Evolutionary conservation across 495 filamentous ascomycete genomes (phyloP), one percentile per base, ranked within the genome.

Genomic region (Cercophora sp.): DNA sequence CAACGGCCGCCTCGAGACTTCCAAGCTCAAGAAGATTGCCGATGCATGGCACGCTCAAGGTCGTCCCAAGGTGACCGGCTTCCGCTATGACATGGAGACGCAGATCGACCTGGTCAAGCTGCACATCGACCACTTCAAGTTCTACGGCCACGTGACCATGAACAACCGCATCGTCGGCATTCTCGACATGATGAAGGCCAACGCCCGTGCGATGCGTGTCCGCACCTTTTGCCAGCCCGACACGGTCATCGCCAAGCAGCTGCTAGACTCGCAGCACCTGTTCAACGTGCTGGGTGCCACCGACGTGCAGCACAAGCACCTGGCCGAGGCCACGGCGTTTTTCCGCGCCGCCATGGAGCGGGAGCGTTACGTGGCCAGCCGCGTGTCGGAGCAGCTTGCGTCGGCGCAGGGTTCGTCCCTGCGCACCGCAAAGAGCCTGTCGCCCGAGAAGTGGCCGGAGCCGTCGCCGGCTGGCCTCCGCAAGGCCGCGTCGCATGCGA

Each of bases 41-140:
- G 71, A 75, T 19, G 48, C 34, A 2, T 78, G 72, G 74, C 51
- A 54, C 23, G 61, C 65, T 22, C 66, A 70, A 55, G 74, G 74
- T 40, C 70, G 69, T 0, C 72, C 71, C 1, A 64, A 59, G 22
- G 73, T 76, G 5, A 51, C 70, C 29, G 63, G 68, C 10, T 76
- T 75, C 60, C 71, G 71, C 8, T 78, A 73, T 41, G 74, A 78
- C 24, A 48, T 76, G 5, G 74, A 78, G 61, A 78, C 74, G 0
- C 74, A 78, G 59, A 48, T 78, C 19, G 73, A 75, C 0, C 61
- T 78, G 20, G 55, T 75, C 11, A 45, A 54, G 3, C 47, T 61
- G 19, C 73, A 76, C 53, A 48, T 69, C 2, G 48, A 70, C 13
- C 61, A 63, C 9, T 76, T 78, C 60, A 67, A 65, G 40, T 78